Percentiles rank a stretch among this genome's conserved stretches.
Conservation (phyloP, 495 filamentous ascomycete genomes). For the Trichocladium uniseriatum region DNA sequence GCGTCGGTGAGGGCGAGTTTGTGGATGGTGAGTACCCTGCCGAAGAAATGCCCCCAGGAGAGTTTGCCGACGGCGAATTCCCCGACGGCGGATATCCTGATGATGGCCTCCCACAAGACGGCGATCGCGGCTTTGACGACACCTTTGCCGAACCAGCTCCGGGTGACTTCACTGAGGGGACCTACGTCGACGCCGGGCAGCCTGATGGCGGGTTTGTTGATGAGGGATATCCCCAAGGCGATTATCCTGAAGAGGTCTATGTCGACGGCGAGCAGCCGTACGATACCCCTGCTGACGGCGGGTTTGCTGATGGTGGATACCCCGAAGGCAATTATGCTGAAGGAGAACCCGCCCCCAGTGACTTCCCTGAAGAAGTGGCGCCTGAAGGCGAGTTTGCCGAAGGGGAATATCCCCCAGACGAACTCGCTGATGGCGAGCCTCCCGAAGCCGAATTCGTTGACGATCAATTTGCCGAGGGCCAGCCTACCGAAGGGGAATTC, state of each 20-base stretch:
- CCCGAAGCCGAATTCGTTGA: neutral
- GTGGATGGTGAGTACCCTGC: slow-evolving; percentile 1
- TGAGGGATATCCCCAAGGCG: neutral
- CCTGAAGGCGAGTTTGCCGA: neutral
- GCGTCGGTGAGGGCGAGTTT: neutral
- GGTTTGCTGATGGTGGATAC: neutral
- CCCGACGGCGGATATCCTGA: neutral
- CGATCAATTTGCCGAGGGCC: neutral
- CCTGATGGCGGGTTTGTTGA: neutral
- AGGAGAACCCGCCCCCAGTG: neutral
- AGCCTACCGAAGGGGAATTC: neutral
- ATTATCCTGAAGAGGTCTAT: neutral
- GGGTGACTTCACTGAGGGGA: neutral
- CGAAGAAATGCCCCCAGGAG: neutral
- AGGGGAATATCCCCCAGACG: neutral
- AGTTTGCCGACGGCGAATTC: neutral
- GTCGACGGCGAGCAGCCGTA: no score
- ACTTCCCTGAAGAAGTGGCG: neutral
- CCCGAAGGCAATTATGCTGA: neutral
- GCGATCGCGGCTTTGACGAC: slow-evolving; percentile 1
- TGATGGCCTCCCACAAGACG: neutral
- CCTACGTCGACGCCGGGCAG: neutral
- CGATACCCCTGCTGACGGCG: no score
- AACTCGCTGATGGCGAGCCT: neutral
- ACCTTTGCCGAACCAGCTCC: neutral